Evolutionary conservation across 1,284 basidiomycete genomes (phyloP), one percentile per base, ranked within the genome.

Genomic region (Boletus smithii): DNA sequence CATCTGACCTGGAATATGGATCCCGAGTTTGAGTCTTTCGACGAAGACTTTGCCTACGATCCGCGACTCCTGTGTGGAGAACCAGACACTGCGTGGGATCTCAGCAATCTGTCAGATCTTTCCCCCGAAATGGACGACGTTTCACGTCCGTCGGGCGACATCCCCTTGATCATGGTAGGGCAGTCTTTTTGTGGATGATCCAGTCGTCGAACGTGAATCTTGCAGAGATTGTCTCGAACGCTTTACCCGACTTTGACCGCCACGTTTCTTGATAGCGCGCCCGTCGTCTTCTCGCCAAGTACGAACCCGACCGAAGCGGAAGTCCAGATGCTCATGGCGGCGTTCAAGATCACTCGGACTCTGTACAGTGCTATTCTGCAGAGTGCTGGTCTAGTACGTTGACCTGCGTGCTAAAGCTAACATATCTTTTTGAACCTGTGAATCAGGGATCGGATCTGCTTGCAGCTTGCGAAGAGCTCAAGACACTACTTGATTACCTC

Each of bases 231-330:
- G 46, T 71, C 73, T 38, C 68, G 73, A 31, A 79, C 83, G 7
- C 68, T 97, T 14, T 80, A 92, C 57, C 75, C 89, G 1, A 85
- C 84, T 3, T 70, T 97, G 5, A 72, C 90, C 2, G 83, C 90
- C 6, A 85, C 87, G 1, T 91, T 92, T 65, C 76, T 97, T 18
- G 93, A 97, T 65, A 80, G 81, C 51, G 90, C 91, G 2, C 89
- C 94, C 2, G 63, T 78, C 8, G 88, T 88, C 3, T 93, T 95
- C 66, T 77, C 82, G 8, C 85, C 84, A 0, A 75, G 75, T 50
- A 68, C 68, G 18, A 71, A 63, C 23, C 75, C 79, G 3, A 67
- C 79, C 8, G 82, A 83, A 48, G 74, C 73, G 1, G 82, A 91
- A 48, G 63, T 86, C 10, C 76, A 80, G 40, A 75, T 88, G 38